These are phyloP conservation scores for Colletotrichum sublineola DNA, from an alignment of 2,329 filamentous ascomycete species.

Conservation along the genomic window DNA sequence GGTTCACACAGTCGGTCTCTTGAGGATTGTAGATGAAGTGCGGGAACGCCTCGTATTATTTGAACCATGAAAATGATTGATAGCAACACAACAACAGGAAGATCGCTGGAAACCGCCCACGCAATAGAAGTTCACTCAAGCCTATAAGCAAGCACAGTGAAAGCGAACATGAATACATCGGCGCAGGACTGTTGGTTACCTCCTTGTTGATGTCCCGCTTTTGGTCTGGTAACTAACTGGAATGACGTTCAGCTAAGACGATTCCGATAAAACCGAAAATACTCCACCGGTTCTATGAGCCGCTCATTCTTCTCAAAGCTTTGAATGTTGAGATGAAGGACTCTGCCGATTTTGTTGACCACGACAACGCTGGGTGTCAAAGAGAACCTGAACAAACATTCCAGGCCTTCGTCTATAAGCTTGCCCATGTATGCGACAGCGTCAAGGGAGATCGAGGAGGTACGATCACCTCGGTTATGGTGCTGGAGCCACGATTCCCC, in stretches of 20 bases:
- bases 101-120: background rate
- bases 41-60: no score
- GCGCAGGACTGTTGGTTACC: background rate
- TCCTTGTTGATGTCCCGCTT: background rate
- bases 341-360: background rate
- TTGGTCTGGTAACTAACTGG: background rate
- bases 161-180: background rate
- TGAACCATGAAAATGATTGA: background rate
- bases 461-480: conserved; percentile 49
- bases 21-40: background rate
- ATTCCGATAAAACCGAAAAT: background rate
- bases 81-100: background rate
- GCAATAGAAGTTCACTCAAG: background rate
- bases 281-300: conserved; percentile 20
- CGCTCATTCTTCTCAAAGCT: conserved; percentile 21
- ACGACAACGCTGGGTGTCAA: background rate
- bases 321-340: conserved; percentile 19
- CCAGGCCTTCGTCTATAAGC: conserved; percentile 48
- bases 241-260: background rate
- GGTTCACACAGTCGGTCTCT: background rate
- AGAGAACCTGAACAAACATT: conserved; percentile 45
- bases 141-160: background rate
- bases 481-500: conserved; percentile 44
- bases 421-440: conserved; percentile 50
- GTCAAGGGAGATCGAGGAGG: conserved; percentile 43